These are phyloP conservation scores for Dalbergia cochinchinensis DNA, from an alignment of 306 rosid species.

Conservation along the genomic window DNA sequence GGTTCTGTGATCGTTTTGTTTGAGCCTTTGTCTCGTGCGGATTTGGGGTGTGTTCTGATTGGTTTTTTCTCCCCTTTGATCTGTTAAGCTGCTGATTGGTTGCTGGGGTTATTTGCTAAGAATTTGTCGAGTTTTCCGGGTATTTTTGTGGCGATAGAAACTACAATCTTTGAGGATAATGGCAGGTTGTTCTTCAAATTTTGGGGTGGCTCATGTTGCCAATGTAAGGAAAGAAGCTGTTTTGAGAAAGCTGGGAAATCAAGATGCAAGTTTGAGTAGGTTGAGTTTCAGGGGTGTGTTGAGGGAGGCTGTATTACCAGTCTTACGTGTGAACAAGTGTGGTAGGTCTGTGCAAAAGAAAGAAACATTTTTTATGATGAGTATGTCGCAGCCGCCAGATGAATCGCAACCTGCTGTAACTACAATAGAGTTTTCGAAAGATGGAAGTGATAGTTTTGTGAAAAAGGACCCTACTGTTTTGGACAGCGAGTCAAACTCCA, in stretches of 20 bases:
- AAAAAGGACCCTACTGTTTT: conserved; percentile 49
- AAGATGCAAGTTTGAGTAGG: conserved; percentile 41
- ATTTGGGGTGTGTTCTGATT: conserved; percentile 32
- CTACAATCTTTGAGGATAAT: conserved; percentile 43
- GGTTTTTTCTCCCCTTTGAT: conserved; percentile 7
- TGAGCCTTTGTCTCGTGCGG: conserved; percentile 34
- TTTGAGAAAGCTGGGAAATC: conserved; percentile 57
- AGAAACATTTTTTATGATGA: conserved; percentile 44
- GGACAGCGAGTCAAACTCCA: conserved; percentile 46
- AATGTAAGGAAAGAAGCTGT: conserved; percentile 51
- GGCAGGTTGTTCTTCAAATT: conserved; percentile 63
- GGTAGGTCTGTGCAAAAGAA: conserved; percentile 49
- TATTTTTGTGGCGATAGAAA: conserved; percentile 32
- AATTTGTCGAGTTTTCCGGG: conserved; percentile 56
- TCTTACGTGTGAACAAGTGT: conserved; percentile 45
- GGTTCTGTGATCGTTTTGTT: conserved; percentile 11
- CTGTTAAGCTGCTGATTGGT: conserved; percentile 1
- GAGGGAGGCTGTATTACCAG: conserved; percentile 56
- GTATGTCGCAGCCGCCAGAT: conserved; percentile 54
- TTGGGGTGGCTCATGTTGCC: conserved; percentile 54
- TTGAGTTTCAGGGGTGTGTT: conserved; percentile 56
- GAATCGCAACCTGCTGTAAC: conserved; percentile 55
- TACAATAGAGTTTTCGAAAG: conserved; percentile 48
- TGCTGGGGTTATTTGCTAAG: conserved; percentile 29
- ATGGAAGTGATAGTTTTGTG: conserved; percentile 44